Conservation (phyloP, 495 filamentous ascomycete species). For the Trichoderma gamsii region DNA sequence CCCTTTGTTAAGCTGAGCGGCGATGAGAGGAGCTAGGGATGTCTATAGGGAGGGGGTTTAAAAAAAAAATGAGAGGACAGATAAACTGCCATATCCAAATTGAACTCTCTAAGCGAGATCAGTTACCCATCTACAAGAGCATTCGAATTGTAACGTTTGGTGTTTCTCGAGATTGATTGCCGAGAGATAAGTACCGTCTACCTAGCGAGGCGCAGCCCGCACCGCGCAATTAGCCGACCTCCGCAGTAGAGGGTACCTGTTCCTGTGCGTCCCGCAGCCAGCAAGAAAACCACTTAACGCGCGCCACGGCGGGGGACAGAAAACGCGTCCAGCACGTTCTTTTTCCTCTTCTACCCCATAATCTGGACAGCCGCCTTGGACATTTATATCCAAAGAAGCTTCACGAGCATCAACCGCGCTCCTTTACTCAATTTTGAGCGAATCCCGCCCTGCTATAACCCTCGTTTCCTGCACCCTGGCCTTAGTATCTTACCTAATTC, state of each 20-base stretch:
- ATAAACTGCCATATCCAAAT: background rate
- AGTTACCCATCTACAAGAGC: background rate
- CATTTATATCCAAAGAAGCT: too few species aligned
- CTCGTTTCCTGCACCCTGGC: too few species aligned
- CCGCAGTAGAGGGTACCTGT: background rate
- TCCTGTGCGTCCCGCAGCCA: background rate
- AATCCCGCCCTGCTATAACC: too few species aligned
- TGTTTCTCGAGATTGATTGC: background rate
- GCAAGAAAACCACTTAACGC: slow-evolving; percentile 12
- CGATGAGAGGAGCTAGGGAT: background rate
- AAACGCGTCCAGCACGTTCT: slow-evolving; percentile 47
- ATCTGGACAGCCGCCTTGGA: background rate
- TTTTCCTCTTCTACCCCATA: background rate
- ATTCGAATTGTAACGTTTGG: background rate
- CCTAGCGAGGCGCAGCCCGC: background rate
- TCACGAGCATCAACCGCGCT: too few species aligned
- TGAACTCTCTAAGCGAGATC: background rate
- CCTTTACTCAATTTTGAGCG: background rate
- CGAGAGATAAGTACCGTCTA: background rate
- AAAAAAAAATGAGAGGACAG: background rate
- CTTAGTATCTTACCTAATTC: too few species aligned
- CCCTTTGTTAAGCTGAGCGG: too few species aligned
- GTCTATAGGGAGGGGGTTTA: background rate
- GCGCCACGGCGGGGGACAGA: slow-evolving; percentile 28
- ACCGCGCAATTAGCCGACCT: background rate